A percentile compares a stretch with the other conserved stretches of the same genome.
phyloP scores from a whole-genome alignment of 345 rosid genomes.

The Gossypium bickii region DNA sequence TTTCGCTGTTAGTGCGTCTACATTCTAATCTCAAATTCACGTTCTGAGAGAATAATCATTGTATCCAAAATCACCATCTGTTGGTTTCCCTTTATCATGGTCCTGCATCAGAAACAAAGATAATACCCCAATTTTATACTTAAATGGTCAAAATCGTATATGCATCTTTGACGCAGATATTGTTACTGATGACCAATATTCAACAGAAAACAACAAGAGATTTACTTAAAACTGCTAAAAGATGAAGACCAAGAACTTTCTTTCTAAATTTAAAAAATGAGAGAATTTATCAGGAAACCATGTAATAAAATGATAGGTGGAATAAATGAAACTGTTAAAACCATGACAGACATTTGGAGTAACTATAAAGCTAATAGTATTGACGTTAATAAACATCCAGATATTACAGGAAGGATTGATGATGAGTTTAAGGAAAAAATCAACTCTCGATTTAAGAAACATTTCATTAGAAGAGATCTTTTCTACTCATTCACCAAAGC shows the following conservation, averaged over 20 bases:
- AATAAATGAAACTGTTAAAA: not conserved
- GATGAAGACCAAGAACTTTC: not conserved
- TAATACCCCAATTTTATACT: not conserved
- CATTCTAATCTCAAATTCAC: constrained; percentile 30
- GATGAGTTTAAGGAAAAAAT: too few relatives aligned
- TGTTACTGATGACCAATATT: constrained; percentile 12
- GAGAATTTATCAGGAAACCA: not conserved
- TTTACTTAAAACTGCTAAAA: not conserved
- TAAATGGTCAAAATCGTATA: not conserved
- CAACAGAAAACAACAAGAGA: not conserved
- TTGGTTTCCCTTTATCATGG: constrained; percentile 32
- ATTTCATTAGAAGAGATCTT: too few relatives aligned
- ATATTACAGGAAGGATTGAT: too few relatives aligned
- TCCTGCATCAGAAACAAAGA: constrained; percentile 37
- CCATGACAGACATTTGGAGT: not conserved
- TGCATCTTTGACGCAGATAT: not conserved
- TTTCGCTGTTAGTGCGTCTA: not conserved
- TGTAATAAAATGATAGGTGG: not conserved
- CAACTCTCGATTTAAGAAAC: too few relatives aligned
- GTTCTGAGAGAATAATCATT: constrained; percentile 42
- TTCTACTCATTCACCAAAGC: too few relatives aligned
- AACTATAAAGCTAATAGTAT: too few relatives aligned
- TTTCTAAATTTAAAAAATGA: not conserved
- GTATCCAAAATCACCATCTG: constrained; percentile 44
- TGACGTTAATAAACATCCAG: too few relatives aligned